These are phyloP conservation scores for Neotropicomus parvogracilis DNA, from an alignment of 1,284 basidiomycete species.

Conservation along the genomic window DNA sequence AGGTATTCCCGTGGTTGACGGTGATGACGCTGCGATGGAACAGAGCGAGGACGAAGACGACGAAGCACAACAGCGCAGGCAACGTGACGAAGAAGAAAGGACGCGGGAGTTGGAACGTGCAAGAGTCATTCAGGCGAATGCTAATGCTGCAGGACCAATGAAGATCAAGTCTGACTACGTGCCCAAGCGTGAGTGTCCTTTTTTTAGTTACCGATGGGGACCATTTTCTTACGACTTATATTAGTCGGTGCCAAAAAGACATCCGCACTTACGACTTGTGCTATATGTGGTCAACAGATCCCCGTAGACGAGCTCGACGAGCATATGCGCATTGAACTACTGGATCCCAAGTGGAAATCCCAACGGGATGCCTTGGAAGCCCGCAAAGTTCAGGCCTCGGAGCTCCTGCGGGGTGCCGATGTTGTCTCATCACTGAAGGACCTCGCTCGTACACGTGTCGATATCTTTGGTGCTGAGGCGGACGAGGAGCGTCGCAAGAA, in stretches of 20 bases:
- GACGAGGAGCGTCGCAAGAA: slow-evolving; percentile 84
- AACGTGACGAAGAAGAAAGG: slow-evolving; percentile 74
- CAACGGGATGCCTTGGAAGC: slow-evolving; percentile 84
- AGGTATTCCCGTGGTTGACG: slow-evolving; percentile 45
- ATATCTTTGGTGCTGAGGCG: slow-evolving; percentile 89
- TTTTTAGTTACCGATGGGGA: not conserved
- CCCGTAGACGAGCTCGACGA: slow-evolving; percentile 93
- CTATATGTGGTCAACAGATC: slow-evolving; percentile 92
- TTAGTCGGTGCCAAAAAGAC: slow-evolving; percentile 70
- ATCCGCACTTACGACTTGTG: slow-evolving; percentile 80
- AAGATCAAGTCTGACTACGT: slow-evolving; percentile 98
- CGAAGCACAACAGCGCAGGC: slow-evolving; percentile 59
- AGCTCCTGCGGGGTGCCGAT: slow-evolving; percentile 86
- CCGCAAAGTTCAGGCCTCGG: slow-evolving; percentile 85
- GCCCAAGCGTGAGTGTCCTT: slow-evolving; percentile 70
- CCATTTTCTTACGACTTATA: slow-evolving; percentile 12
- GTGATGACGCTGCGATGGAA: slow-evolving; percentile 68
- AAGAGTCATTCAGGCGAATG: slow-evolving; percentile 71
- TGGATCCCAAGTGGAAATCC: slow-evolving; percentile 97
- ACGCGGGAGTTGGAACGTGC: slow-evolving; percentile 75
- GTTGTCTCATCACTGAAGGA: slow-evolving; percentile 89
- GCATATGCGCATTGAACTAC: slow-evolving; percentile 96
- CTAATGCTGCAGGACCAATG: slow-evolving; percentile 80
- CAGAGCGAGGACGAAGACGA: slow-evolving; percentile 76
- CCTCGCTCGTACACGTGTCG: slow-evolving; percentile 86